Evolutionary conservation across 768 basidiomycete genomes (phyloP).

Genomic region (Lactarius vividus): DNA sequence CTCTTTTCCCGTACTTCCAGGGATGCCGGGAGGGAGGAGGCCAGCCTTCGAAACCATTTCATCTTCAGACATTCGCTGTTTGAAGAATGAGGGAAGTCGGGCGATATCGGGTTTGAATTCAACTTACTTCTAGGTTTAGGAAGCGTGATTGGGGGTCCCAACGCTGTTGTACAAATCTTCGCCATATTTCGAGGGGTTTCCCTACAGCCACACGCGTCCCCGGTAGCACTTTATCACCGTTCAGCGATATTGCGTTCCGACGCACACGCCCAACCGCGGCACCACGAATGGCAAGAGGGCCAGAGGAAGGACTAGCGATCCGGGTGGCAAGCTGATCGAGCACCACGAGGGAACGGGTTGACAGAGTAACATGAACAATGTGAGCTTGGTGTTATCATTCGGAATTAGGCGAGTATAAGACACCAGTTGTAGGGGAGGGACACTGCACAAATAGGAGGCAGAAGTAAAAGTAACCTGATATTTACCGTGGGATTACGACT

Average conservation of each 20-base stretch:
- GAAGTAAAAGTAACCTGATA: conserved; percentile 42
- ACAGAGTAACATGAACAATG: conserved; percentile 39
- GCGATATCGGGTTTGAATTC: neutral
- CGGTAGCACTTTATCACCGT: conserved; percentile 19
- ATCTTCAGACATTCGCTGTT: conserved; percentile 75
- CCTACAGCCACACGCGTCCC: conserved; percentile 32
- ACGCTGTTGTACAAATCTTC: conserved; percentile 66
- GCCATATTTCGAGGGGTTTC: conserved; percentile 65
- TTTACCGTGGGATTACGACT: conserved; percentile 64
- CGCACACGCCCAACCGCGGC: conserved; percentile 60
- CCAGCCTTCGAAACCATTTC: conserved; percentile 69
- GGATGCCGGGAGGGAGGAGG: conserved; percentile 65
- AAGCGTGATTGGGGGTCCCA: conserved; percentile 69
- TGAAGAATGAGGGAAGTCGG: conserved; percentile 21
- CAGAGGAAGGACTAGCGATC: conserved; percentile 37
- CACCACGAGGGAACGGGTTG: conserved; percentile 36
- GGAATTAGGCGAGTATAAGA: conserved; percentile 29
- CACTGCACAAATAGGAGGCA: conserved; percentile 25
- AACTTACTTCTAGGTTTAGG: conserved; percentile 79
- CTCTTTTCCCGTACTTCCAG: conserved; percentile 59
- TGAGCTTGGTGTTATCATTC: conserved; percentile 39
- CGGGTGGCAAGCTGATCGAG: conserved; percentile 43
- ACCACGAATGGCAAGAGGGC: conserved; percentile 63
- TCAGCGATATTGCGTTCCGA: conserved; percentile 51
- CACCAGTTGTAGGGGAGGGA: conserved; percentile 25